These are phyloP conservation scores for Boletus speciosus DNA, from an alignment of 768 basidiomycete genomes.

Conservation along the genomic window DNA sequence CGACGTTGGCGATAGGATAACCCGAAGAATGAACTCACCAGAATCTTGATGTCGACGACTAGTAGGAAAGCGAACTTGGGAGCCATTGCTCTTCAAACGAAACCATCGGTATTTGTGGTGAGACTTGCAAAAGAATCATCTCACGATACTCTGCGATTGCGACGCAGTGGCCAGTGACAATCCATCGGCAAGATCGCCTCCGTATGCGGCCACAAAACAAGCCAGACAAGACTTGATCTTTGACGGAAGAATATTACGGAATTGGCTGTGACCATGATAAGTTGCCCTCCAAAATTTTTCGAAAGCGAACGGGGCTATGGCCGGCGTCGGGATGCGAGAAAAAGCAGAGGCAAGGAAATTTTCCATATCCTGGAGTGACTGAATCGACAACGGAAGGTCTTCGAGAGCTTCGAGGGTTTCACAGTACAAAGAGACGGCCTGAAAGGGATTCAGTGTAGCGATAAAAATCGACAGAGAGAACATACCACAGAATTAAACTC, in stretches of 20 bases:
- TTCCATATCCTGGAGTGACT: slow-evolving; percentile 40
- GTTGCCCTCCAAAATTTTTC: slow-evolving; percentile 56
- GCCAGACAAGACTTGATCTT: slow-evolving; percentile 43
- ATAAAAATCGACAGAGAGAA: background rate
- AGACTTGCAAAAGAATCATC: slow-evolving; percentile 19
- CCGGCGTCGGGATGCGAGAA: slow-evolving; percentile 42
- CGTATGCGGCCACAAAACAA: slow-evolving; percentile 46
- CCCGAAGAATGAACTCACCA: slow-evolving; percentile 17
- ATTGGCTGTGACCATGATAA: slow-evolving; percentile 43
- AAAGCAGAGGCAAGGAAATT: slow-evolving; percentile 52
- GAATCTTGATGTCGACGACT: slow-evolving; percentile 8
- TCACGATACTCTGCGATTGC: slow-evolving; percentile 31
- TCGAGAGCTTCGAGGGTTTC: slow-evolving; percentile 40
- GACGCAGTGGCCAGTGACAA: slow-evolving; percentile 38
- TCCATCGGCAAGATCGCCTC: slow-evolving; percentile 45
- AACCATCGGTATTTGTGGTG: slow-evolving; percentile 5
- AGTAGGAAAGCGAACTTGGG: background rate
- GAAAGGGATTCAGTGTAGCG: background rate
- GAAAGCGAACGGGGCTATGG: slow-evolving; percentile 51
- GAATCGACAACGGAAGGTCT: slow-evolving; percentile 36
- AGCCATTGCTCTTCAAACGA: slow-evolving; percentile 16
- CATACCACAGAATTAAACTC: slow-evolving; percentile 51
- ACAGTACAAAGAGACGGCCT: slow-evolving; percentile 43
- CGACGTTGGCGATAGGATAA: slow-evolving; percentile 8
- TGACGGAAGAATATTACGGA: slow-evolving; percentile 38